Conservation (phyloP, 2,329 filamentous ascomycete species). For the Fusarium sp. region DNA sequence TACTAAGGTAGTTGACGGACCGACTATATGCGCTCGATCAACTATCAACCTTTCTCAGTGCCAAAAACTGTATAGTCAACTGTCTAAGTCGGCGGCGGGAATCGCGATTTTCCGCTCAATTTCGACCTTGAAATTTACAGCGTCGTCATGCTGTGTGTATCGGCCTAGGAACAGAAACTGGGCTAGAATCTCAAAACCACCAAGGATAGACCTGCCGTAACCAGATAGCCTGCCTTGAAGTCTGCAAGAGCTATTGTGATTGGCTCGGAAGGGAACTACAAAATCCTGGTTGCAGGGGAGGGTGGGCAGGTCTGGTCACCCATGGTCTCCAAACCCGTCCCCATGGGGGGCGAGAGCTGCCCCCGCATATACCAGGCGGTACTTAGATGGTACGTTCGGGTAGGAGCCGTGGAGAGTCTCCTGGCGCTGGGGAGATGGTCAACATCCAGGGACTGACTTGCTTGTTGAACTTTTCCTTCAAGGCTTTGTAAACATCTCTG, state of each 20-base stretch:
- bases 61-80: not conserved
- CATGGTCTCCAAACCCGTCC: conserved; percentile 42
- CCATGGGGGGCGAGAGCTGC: conserved; percentile 21
- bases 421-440: conserved; percentile 4
- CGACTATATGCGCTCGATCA: not conserved
- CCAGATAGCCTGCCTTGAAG: conserved; percentile 28
- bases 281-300: conserved; percentile 21
- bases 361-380: conserved; percentile 28
- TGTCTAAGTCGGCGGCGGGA: not conserved
- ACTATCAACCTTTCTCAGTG: too few relatives aligned
- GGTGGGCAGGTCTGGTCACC: conserved; percentile 9
- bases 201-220: conserved; percentile 34
- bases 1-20: not conserved
- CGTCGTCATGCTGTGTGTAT: not conserved
- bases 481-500: not conserved
- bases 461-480: not conserved
- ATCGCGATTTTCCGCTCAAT: conserved; percentile 2
- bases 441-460: not conserved
- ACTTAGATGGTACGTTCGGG: conserved; percentile 18
- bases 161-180: not conserved
- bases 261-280: conserved; percentile 29
- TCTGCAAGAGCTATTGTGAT: conserved; percentile 13
- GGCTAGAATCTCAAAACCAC: conserved; percentile 10
- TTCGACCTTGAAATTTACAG: not conserved
- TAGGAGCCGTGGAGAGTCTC: not conserved